Base-by-base conservation (phyloP, 2,329 filamentous ascomycete species). In the Dothistroma pini region DNA sequence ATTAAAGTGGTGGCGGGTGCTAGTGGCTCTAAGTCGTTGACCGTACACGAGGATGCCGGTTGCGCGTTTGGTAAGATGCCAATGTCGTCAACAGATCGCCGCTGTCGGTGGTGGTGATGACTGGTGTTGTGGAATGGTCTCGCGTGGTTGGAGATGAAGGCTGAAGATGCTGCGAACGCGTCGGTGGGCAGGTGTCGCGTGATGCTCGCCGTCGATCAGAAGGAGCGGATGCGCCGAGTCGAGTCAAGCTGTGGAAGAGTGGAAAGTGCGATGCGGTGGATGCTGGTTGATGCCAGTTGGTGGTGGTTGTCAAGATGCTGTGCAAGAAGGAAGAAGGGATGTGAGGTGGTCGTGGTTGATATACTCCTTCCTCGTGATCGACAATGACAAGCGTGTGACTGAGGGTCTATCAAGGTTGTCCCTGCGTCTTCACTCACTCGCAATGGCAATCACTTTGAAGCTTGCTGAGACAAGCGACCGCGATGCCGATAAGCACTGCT, bases 161-260 rank as follows among this genome's bases (percentile, higher is more conserved):
- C n/a, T 22, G 38, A 44, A n/a, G 25, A 32, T 25, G n/a, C 32
- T 19, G 22, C 22, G n/a, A 25, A 11, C 22, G 25, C n/a, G 29
- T 55, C 51, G 41, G 54, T 50, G 29, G 49, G 57, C 25, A 59
- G 57, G 57, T 44, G 57, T 35, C 50, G 57, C 29, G 49, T 48
- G 57, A 22, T 52, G 21, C 50, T 54, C 47, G 57, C 22, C 35
- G 35, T 21, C 16, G 21, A 25, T 11, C 9, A 50, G 35, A 22
- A 51, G 34, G 25, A 35, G 29, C 31, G 48, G 12, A 25, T 29
- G 29, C 31, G 21, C 31, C 11, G 31, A 35, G 51, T 22, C 11
- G 47, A 3, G 4, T 21, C 29, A 25, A 51, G 48, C 48, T 12
- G 16, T 31, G 31, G 35, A 53, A 29, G 51, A 53, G 51, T 9